Evolutionary conservation across 345 rosid species (phyloP).

Genomic region (Brassica incana): DNA sequence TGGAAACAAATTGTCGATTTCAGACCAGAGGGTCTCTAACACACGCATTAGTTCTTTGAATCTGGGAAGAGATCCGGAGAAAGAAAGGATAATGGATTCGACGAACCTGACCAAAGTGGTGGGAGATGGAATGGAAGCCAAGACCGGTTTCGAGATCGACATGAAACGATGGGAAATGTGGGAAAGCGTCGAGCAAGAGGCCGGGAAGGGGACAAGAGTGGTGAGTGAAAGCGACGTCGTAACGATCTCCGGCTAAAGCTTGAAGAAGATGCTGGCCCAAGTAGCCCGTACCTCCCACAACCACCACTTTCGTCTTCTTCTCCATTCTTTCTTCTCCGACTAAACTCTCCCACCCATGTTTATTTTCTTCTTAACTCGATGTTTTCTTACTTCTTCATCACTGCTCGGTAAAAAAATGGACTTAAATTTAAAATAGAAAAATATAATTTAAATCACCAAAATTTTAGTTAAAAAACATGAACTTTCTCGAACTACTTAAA

Average conservation of each 20-base stretch:
- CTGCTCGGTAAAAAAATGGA: too few relatives aligned
- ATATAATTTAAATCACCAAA: too few relatives aligned
- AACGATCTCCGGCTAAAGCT: slow-evolving; percentile 43
- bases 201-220: slow-evolving; percentile 56
- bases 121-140: slow-evolving; percentile 56
- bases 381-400: too few relatives aligned
- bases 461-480: too few relatives aligned
- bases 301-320: slow-evolving; percentile 54
- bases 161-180: slow-evolving; percentile 51
- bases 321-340: background rate
- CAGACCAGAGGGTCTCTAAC: background rate
- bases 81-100: too few relatives aligned
- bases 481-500: too few relatives aligned
- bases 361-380: too few relatives aligned
- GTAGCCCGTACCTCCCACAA: slow-evolving; percentile 91
- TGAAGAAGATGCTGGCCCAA: slow-evolving; percentile 86
- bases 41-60: background rate
- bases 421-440: too few relatives aligned
- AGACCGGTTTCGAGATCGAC: slow-evolving; percentile 66
- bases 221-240: slow-evolving; percentile 63
- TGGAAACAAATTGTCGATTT: slow-evolving; percentile 31
- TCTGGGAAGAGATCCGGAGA: background rate
- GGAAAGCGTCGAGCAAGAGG: slow-evolving; percentile 54
- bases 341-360: too few relatives aligned
- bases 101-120: slow-evolving; percentile 50